A percentile compares a stretch with the other conserved stretches of the same genome.
Evolutionary conservation across 192 early-diverging fungal species (phyloP).

Genomic region (Entomortierella lignicola): DNA sequence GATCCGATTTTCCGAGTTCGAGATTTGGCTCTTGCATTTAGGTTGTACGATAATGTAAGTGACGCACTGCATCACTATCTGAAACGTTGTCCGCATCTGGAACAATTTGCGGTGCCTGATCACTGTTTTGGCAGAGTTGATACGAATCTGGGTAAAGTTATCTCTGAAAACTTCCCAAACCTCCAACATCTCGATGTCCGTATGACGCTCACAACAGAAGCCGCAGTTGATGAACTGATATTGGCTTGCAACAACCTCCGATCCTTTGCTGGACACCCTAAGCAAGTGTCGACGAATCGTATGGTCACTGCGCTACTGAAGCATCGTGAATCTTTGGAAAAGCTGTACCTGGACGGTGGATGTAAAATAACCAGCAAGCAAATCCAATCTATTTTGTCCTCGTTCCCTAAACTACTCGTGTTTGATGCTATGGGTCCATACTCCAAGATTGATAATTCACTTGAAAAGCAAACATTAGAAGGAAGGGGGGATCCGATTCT

Average conservation of each 20-base stretch:
- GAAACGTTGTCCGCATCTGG: not conserved
- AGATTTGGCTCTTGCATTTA: not conserved
- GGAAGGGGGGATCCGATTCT: not conserved
- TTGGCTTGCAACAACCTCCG: slow-evolving; percentile 4
- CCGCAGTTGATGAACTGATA: not conserved
- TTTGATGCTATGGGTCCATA: not conserved
- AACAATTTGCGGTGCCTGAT: not conserved
- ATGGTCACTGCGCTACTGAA: not conserved
- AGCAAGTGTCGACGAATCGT: not conserved
- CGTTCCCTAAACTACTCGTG: slow-evolving; percentile 2
- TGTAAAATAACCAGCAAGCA: not conserved
- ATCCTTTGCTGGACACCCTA: not conserved
- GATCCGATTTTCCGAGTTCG: not conserved
- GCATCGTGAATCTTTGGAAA: slow-evolving; percentile 3
- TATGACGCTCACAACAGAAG: not conserved
- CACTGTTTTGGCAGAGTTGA: not conserved
- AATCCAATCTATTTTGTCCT: not conserved
- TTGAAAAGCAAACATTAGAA: not conserved
- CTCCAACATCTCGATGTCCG: slow-evolving; percentile 1
- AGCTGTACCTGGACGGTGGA: not conserved
- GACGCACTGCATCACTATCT: not conserved
- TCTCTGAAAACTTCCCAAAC: not conserved
- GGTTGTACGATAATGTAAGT: not conserved
- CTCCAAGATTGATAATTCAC: not conserved
- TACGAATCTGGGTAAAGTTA: not conserved